phyloP scores from a whole-genome alignment of 1,284 basidiomycete species.

The Tetrapyrgos nigripes region DNA sequence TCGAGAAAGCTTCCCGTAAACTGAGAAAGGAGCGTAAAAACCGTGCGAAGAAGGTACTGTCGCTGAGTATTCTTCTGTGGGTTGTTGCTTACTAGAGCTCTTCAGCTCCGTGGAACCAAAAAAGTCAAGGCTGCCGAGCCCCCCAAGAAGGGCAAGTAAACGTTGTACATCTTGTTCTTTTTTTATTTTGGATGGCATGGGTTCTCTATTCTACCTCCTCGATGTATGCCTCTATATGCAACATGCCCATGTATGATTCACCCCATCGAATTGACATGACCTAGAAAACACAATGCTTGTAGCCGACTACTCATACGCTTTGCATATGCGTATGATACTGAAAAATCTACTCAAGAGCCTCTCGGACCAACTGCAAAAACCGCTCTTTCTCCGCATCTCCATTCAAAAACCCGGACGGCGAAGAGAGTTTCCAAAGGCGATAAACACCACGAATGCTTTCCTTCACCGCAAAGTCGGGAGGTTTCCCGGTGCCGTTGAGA shows the following conservation, averaged over 20 bases:
- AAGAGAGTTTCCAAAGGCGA: constrained; percentile 50
- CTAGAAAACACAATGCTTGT: too few relatives aligned
- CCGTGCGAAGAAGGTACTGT: constrained; percentile 93
- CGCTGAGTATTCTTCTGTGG: not conserved
- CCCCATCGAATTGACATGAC: too few relatives aligned
- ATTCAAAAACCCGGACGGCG: constrained; percentile 22
- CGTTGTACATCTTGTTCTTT: not conserved
- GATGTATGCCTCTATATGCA: constrained; percentile 9
- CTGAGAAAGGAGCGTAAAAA: constrained; percentile 99
- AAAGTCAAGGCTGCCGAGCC: constrained; percentile 92
- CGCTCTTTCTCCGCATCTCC: constrained; percentile 32
- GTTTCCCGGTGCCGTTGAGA: not conserved
- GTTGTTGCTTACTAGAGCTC: constrained; percentile 17
- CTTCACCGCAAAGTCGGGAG: constrained; percentile 30
- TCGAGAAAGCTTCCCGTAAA: constrained; percentile 94
- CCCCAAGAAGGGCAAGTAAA: constrained; percentile 86
- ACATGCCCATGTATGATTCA: too few relatives aligned
- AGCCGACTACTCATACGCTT: too few relatives aligned
- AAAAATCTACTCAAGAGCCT: constrained; percentile 37
- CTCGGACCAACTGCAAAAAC: constrained; percentile 47
- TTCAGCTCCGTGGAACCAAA: constrained; percentile 88
- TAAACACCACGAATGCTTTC: constrained; percentile 57
- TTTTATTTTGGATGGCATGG: constrained; percentile 41
- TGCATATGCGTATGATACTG: constrained; percentile 9
- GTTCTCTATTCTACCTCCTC: constrained; percentile 21